phyloP scores from a whole-genome alignment of 73 alveolate genomes.

The Paramecium sexaurelia region DNA sequence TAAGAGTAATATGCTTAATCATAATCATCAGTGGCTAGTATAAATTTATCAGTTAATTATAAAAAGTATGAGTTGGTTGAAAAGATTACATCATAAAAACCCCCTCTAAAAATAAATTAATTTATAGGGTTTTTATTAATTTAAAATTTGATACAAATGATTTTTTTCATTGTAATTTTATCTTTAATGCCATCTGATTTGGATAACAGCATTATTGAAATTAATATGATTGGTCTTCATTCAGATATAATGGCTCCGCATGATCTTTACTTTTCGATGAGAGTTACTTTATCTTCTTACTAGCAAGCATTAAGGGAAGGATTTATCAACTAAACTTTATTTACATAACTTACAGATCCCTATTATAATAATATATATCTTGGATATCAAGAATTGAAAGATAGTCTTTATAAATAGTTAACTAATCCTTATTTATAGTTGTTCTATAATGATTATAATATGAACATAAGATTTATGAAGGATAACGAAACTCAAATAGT shows the following conservation, averaged over 20 bases:
- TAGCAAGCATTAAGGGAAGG: background rate
- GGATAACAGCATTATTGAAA: background rate
- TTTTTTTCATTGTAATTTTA: background rate
- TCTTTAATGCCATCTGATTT: background rate
- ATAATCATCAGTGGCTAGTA: background rate
- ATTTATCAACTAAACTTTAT: background rate
- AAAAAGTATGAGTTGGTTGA: background rate
- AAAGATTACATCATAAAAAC: background rate
- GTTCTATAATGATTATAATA: background rate
- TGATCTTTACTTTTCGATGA: background rate
- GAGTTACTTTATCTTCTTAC: conserved; percentile 14
- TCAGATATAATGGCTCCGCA: conserved; percentile 49
- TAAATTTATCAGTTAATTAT: background rate
- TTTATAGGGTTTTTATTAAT: background rate
- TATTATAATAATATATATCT: background rate
- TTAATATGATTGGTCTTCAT: conserved; percentile 17
- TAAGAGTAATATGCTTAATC: background rate
- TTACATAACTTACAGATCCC: background rate
- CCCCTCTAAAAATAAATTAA: background rate
- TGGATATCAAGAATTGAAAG: conserved; percentile 39
- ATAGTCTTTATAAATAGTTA: background rate
- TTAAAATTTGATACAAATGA: background rate
- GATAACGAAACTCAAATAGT: background rate
- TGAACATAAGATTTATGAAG: background rate
- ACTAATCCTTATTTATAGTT: background rate